Evolutionary conservation across 208 protist species (phyloP).

Genomic region (Trypanosoma melophagium): DNA sequence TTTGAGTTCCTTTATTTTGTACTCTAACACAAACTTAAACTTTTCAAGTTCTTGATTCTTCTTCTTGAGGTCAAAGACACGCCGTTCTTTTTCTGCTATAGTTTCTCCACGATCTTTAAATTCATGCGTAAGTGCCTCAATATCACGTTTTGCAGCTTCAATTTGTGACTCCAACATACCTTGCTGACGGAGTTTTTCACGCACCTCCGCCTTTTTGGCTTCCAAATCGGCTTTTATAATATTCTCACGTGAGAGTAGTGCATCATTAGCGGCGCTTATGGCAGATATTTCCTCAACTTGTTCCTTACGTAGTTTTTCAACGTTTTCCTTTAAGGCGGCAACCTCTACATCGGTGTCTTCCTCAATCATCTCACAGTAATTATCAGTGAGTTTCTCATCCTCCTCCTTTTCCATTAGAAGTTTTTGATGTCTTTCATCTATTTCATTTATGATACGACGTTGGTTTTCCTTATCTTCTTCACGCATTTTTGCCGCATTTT

Average conservation of each 20-base stretch:
- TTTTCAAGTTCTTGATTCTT: constrained; percentile 99
- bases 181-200: constrained; percentile 86
- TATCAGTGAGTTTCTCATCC: constrained; percentile 80
- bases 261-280: constrained; percentile 90
- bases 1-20: constrained; percentile 98
- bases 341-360: constrained; percentile 96
- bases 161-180: constrained; percentile 90
- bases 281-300: constrained; percentile 85
- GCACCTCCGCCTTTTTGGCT: constrained; percentile 81
- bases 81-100: constrained; percentile 96
- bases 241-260: constrained; percentile 89
- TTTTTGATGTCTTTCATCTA: constrained; percentile 67
- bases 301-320: constrained; percentile 89
- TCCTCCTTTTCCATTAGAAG: constrained; percentile 63
- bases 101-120: constrained; percentile 94
- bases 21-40: constrained; percentile 99
- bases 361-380: constrained; percentile 90
- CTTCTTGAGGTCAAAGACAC: constrained; percentile 96
- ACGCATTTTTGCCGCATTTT: constrained; percentile 39
- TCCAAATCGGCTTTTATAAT: constrained; percentile 92
- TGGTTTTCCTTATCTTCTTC: constrained; percentile 53
- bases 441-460: constrained; percentile 36
- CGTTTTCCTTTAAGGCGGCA: constrained; percentile 90
- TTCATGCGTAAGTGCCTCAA: constrained; percentile 90
- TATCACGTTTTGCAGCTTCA: constrained; percentile 92